Conservation (phyloP, 2,329 filamentous ascomycete species). For the Beauveria pseudobassiana region DNA sequence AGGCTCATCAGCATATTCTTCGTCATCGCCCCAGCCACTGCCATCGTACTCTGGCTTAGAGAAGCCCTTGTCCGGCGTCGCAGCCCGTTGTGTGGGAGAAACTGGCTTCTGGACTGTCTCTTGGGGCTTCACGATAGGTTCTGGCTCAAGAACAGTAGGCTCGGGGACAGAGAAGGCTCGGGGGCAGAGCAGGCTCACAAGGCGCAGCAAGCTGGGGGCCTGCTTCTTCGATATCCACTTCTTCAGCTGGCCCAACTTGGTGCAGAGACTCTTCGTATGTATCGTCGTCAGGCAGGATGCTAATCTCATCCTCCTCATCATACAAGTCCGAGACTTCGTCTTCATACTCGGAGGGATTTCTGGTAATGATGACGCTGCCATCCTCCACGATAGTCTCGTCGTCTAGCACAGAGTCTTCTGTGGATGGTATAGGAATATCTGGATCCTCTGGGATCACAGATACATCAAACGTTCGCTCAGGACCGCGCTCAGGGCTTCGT, state of each 20-base stretch:
- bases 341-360: conserved; percentile 53
- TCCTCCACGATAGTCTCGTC: conserved; percentile 45
- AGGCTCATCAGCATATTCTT: conserved; percentile 51
- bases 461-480: conserved; percentile 37
- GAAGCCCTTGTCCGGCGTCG: conserved; percentile 41
- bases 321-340: conserved; percentile 61
- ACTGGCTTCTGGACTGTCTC: conserved; percentile 4
- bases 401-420: conserved; percentile 61
- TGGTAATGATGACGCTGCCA: conserved; percentile 59
- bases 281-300: conserved; percentile 56
- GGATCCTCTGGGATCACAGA: conserved; percentile 61
- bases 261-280: conserved; percentile 3
- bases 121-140: background rate
- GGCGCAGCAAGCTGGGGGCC: background rate
- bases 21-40: conserved; percentile 50
- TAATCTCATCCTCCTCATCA: conserved; percentile 37
- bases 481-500: conserved; percentile 48
- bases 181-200: background rate
- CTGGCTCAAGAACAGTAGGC: background rate
- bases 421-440: conserved; percentile 81
- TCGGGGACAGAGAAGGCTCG: background rate
- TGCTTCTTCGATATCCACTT: conserved; percentile 30
- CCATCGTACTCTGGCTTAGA: conserved; percentile 59
- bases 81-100: conserved; percentile 28
- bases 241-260: conserved; percentile 11